Conservation (phyloP, 495 filamentous ascomycete species). For the Tuber magnatum region DNA sequence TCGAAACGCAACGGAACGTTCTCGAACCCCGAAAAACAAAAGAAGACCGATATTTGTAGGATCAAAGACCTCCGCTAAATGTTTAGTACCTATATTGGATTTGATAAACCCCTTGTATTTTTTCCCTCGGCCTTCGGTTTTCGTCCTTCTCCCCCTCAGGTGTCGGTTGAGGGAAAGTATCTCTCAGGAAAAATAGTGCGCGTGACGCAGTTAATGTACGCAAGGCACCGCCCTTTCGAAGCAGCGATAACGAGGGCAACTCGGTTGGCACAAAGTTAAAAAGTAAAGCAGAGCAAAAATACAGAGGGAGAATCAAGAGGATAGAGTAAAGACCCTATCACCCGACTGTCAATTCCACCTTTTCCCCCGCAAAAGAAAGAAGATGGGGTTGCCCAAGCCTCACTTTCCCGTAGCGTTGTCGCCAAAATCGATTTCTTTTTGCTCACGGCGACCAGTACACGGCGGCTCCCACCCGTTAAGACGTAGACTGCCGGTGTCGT, state of each 20-base stretch:
- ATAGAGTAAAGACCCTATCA: constrained; percentile 17
- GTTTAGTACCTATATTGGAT: neutral
- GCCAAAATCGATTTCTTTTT: constrained; percentile 1
- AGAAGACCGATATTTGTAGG: neutral
- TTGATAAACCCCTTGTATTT: neutral
- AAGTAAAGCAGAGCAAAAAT: constrained; percentile 15
- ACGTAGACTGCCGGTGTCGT: constrained; percentile 29
- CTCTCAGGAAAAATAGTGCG: constrained; percentile 22
- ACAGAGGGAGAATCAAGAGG: constrained; percentile 9
- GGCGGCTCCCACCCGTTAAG: constrained; percentile 24
- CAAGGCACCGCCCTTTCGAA: constrained; percentile 16
- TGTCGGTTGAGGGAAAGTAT: constrained; percentile 4
- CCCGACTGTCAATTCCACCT: constrained; percentile 21
- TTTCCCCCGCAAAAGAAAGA: constrained; percentile 16
- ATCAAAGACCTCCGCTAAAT: neutral
- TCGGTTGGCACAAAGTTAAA: constrained; percentile 17
- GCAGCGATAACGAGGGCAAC: constrained; percentile 18
- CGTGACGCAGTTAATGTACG: constrained; percentile 31
- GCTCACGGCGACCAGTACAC: neutral
- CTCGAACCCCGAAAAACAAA: neutral
- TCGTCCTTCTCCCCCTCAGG: constrained; percentile 8
- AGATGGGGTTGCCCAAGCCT: constrained; percentile 13
- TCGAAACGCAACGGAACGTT: neutral
- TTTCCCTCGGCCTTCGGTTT: constrained; percentile 1
- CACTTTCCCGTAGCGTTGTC: neutral